These are phyloP conservation scores for Fagopyrum tataricum DNA, from an alignment of 148 eudicot genomes.

Conservation along the genomic window DNA sequence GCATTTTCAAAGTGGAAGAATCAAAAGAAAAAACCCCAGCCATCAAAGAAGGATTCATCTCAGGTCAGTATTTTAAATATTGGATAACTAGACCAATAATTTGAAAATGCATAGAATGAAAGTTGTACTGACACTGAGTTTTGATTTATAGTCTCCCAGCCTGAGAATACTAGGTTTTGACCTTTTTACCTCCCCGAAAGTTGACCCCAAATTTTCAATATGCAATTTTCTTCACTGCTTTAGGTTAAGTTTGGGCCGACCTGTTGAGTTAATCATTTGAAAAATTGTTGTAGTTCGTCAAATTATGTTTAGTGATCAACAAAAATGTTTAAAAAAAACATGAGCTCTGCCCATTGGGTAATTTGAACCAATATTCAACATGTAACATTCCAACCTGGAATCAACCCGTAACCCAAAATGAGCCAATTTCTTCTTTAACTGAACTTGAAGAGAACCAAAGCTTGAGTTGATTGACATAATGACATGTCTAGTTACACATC, in stretches of 20 bases:
- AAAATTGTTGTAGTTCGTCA: not conserved
- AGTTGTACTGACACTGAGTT: not conserved
- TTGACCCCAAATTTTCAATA: not conserved
- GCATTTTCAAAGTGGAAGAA: conserved; percentile 70
- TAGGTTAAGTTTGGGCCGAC: not conserved
- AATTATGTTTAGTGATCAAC: not conserved
- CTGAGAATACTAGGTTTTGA: not conserved
- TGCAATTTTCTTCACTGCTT: not conserved
- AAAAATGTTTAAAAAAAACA: not conserved
- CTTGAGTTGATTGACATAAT: not conserved
- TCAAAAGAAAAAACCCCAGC: conserved; percentile 37
- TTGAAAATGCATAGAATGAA: not conserved
- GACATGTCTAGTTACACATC: not conserved
- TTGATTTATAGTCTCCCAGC: not conserved
- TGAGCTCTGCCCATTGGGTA: not conserved
- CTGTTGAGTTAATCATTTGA: not conserved
- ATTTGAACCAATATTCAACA: not conserved
- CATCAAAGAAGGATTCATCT: conserved; percentile 62
- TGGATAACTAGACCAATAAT: not conserved
- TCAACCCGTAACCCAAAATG: not conserved
- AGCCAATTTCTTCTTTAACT: not conserved
- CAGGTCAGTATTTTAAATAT: conserved; percentile 36
- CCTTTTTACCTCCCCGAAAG: not conserved
- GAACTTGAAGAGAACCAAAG: not conserved
- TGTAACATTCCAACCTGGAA: not conserved